Evolutionary conservation across 2,329 filamentous ascomycete species (phyloP).

Genomic region (Pseudonectria foliicola): DNA sequence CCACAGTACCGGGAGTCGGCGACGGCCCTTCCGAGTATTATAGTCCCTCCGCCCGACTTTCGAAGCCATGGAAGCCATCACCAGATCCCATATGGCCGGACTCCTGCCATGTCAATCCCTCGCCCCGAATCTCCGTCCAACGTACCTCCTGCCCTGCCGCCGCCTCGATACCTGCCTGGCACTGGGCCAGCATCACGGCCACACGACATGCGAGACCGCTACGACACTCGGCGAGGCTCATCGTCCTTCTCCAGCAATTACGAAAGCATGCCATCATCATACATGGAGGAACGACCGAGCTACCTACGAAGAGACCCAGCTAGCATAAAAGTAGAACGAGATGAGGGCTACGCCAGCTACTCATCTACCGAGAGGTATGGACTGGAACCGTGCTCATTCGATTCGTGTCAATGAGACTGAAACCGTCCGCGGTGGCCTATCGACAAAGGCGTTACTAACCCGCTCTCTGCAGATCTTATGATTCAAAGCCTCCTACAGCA

Average conservation of each 20-base stretch:
- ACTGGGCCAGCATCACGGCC: conserved; percentile 25
- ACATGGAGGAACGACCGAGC: conserved; percentile 27
- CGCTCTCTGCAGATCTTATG: conserved; percentile 29
- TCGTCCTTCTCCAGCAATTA: conserved; percentile 31
- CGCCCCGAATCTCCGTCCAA: conserved; percentile 26
- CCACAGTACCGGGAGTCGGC: conserved; percentile 29
- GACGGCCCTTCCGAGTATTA: conserved; percentile 31
- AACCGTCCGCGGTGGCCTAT: too few species aligned
- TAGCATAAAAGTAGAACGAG: conserved; percentile 22
- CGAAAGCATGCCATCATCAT: conserved; percentile 32
- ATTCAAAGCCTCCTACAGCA: conserved; percentile 27
- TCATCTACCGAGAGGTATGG: conserved; percentile 34
- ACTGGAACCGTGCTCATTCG: too few species aligned
- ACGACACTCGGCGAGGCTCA: conserved; percentile 21
- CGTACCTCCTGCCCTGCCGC: conserved; percentile 40
- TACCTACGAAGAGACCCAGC: conserved; percentile 26
- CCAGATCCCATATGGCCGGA: conserved; percentile 27
- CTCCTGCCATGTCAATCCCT: conserved; percentile 37
- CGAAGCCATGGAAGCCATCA: conserved; percentile 20
- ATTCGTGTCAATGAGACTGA: too few species aligned
- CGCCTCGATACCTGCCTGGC: conserved; percentile 33
- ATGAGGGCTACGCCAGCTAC: conserved; percentile 39
- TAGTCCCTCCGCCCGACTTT: conserved; percentile 25
- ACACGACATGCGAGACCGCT: conserved; percentile 25
- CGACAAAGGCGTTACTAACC: conserved; percentile 8